phyloP scores from a whole-genome alignment of 2,329 filamentous ascomycete genomes.

The Penicillium brevicompactum region DNA sequence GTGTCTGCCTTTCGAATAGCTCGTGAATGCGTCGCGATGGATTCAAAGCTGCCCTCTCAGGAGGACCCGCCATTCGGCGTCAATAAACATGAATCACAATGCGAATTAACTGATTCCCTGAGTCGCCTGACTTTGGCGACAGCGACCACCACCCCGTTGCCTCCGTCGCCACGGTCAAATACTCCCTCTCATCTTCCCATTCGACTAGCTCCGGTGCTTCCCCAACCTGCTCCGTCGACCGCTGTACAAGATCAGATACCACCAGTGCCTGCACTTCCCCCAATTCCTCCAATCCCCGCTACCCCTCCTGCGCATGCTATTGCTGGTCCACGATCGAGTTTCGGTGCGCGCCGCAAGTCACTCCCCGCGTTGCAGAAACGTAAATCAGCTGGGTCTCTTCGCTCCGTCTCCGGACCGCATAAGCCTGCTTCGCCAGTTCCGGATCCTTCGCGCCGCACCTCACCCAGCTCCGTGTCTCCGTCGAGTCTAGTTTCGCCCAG shows the following conservation, averaged over 20 bases:
- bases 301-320: neutral
- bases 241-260: neutral
- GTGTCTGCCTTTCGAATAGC: too few species aligned
- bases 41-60: constrained; percentile 18
- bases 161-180: constrained; percentile 25
- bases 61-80: constrained; percentile 26
- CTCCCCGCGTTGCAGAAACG: constrained; percentile 41
- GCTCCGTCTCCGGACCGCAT: constrained; percentile 33
- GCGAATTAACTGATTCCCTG: constrained; percentile 27
- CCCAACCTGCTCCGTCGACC: constrained; percentile 9
- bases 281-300: neutral
- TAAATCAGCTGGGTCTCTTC: constrained; percentile 40
- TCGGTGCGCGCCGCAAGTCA: constrained; percentile 39
- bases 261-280: constrained; percentile 25
- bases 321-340: constrained; percentile 19
- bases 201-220: neutral
- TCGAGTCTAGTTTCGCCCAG: constrained; percentile 21
- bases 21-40: neutral
- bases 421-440: constrained; percentile 32
- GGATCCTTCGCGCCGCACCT: constrained; percentile 38
- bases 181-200: neutral
- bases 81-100: constrained; percentile 16
- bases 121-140: constrained; percentile 31
- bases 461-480: constrained; percentile 32
- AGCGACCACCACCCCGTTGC: constrained; percentile 25